Base-by-base conservation (phyloP, 208 protist genomes). In the Ichthyophonus hoferi region DNA sequence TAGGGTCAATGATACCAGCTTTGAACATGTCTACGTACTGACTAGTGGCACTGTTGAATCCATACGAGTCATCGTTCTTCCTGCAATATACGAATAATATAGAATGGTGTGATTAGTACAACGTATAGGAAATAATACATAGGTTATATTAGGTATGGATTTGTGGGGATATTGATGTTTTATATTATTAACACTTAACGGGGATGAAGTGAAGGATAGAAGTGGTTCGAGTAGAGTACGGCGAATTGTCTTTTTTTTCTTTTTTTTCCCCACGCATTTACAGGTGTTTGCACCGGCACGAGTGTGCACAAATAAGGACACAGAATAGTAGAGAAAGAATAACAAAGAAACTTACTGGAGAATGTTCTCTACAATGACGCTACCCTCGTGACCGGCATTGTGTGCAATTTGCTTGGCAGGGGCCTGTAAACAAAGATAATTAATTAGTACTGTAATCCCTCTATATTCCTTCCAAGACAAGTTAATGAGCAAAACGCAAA, bases 1-100 rank as follows among this genome's bases (percentile, higher is more conserved):
- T 97, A 85, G 98, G 98, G 94, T 99, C 98, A 92, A 99, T 98
- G 91, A 99, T 99, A 91, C 98, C 98, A 14, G 96, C 94, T 77
- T 98, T 91, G 91, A 99, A 95, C 97, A 99, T 98, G 94, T 99
- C 96, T 90, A 95, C 94, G 93, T 98, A 99, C 90, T 97, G 88
- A 93, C 95, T 93, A 81, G 94, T 97, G 88, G 92, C 91, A 43
- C 97, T 97, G 90, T 99, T 96, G 94, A 97, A 99, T 93, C 98
- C 98, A 42, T 95, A 88, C 67, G 92, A 87, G 39, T 50, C 82
- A 85, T 98, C 94, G 3, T 79, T 34, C 3, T 91, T 83, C 24
- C 84, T 87, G 50, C 24, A 67, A 67, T 92, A 83, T 84, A 96
- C 14, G 24, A 67, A 67, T 67, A 24, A 24, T n/a, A n/a, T n/a